Evolutionary conservation across 352 stramenopile species (phyloP), one percentile per base, ranked within the genome.

Genomic region (Pythium oligandrum): DNA sequence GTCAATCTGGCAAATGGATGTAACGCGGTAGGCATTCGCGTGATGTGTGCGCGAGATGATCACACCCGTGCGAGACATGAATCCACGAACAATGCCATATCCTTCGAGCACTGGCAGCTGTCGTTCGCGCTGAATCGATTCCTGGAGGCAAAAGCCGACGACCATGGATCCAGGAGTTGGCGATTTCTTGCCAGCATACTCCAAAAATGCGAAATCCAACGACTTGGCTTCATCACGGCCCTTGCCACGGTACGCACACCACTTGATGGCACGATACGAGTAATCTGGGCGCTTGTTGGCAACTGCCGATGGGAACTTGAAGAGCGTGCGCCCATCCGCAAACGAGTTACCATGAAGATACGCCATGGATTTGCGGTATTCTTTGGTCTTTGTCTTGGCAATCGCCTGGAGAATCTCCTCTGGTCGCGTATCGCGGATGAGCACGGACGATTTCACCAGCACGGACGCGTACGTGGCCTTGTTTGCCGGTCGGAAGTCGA

Each of bases 151-250:
- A 57, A 91, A 91, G 8, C 70, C 80, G 26, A 91, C 70, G 31
- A 88, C 75, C 40, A 53, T 85, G 31, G 78, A 85, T 3, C 75
- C 75, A 0, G 73, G 69, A 31, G 64, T 55, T 0, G 67, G 57
- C 42, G 71, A 75, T 46, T 69, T 76, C 64, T 78, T 79, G n/a
- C 78, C 78, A 8, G 73, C 71, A 61, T 91, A 89, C 53, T 91
- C 78, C 34, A 91, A 65, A 40, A 83, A 88, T 44, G 72, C 88
- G 52, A 91, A 88, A 54, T 89, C 78, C 38, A 86, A 52, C 39
- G 75, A 61, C 52, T 81, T 78, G 30, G 73, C 35, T 2, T 75
- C 64, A n/a, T 72, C 57, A 35, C 59, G 42, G 53, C 68, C 44
- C 52, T 53, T 73, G 33, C 44, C 61, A 45, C 75, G 70, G 37